Conservation (phyloP, 495 filamentous ascomycete species). For the Penicillium chermesinum region DNA sequence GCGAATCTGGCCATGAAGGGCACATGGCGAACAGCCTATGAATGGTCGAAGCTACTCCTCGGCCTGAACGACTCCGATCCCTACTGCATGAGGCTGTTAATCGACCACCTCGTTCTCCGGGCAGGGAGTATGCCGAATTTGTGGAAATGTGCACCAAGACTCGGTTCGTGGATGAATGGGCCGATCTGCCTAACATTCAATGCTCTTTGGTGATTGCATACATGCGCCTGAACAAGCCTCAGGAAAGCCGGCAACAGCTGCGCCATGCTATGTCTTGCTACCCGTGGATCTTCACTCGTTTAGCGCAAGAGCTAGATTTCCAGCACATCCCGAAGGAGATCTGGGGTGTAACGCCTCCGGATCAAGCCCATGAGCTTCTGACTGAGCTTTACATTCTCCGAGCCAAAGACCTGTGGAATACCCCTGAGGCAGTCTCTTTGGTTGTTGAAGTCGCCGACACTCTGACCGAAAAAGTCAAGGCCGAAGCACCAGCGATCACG, state of each 20-base stretch:
- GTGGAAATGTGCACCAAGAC: conserved; percentile 62
- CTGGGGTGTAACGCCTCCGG: conserved; percentile 71
- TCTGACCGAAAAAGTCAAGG: conserved; percentile 31
- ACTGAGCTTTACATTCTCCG: conserved; percentile 73
- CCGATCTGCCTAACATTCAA: conserved; percentile 56
- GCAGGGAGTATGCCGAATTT: conserved; percentile 69
- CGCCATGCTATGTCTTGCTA: conserved; percentile 59
- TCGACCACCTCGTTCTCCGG: conserved; percentile 83
- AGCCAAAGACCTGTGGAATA: conserved; percentile 88
- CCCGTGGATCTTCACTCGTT: conserved; percentile 73
- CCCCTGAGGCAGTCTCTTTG: conserved; percentile 62
- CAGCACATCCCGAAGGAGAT: conserved; percentile 66
- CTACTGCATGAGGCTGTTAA: conserved; percentile 68
- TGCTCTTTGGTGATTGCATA: conserved; percentile 72
- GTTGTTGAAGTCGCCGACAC: conserved; percentile 68
- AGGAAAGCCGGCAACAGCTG: conserved; percentile 58
- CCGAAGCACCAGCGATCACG: conserved; percentile 48
- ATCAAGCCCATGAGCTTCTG: conserved; percentile 64
- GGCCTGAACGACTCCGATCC: conserved; percentile 76
- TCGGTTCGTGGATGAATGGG: conserved; percentile 46
- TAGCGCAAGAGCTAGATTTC: conserved; percentile 73
- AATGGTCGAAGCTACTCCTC: conserved; percentile 85
- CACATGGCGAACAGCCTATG: conserved; percentile 87
- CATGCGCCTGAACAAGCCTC: conserved; percentile 60
- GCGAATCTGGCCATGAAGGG: conserved; percentile 77